Evolutionary conservation across 139 green algal species (phyloP).

Genomic region (Volvox africanus): DNA sequence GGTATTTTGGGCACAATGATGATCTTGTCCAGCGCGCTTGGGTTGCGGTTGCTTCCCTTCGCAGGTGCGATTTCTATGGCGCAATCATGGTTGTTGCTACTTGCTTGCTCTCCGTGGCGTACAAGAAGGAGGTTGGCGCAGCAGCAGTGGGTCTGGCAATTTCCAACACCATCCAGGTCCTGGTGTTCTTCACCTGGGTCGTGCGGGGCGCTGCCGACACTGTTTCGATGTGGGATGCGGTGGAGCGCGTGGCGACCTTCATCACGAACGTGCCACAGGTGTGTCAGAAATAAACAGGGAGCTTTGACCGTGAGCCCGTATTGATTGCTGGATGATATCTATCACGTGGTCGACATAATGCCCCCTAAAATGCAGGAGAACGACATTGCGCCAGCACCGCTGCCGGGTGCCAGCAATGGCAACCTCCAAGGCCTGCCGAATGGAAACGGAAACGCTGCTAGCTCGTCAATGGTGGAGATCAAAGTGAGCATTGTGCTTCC

Average conservation of each 20-base stretch:
- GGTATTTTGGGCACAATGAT: no score
- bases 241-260: conserved; percentile 72
- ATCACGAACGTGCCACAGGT: conserved; percentile 57
- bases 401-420: conserved; percentile 6
- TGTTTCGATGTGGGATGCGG: conserved; percentile 75
- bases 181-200: conserved; percentile 82
- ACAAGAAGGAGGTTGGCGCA: conserved; percentile 57
- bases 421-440: not conserved
- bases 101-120: conserved; percentile 66
- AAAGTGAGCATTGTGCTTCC: not conserved
- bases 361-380: conserved; percentile 10
- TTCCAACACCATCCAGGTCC: conserved; percentile 79
- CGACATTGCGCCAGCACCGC: conserved; percentile 15
- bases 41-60: not conserved
- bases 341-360: no score
- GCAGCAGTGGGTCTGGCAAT: conserved; percentile 74
- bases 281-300: not conserved
- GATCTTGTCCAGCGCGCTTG: no score
- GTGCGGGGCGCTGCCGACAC: conserved; percentile 73
- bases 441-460: not conserved
- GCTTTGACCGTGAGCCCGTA: no score
- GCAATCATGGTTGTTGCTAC: conserved; percentile 73
- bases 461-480: conserved; percentile 30
- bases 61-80: conserved; percentile 74
- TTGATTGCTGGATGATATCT: no score